A percentile compares a stretch with the other conserved stretches of the same genome.
These are phyloP conservation scores for Cyberlindnera samutprakarnensis DNA, from an alignment of 805 yeast genomes.

Conservation along the genomic window DNA sequence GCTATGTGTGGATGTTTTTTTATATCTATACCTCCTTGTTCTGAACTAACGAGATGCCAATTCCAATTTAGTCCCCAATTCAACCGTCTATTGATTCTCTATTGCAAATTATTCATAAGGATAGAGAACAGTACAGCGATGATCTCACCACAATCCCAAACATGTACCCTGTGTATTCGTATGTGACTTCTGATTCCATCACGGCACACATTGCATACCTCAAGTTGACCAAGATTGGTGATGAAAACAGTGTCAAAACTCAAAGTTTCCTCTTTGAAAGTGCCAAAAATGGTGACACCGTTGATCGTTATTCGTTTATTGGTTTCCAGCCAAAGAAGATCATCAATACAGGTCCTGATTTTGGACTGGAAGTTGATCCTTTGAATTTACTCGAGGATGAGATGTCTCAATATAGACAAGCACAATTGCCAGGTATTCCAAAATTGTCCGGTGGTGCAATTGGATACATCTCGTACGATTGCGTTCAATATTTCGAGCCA, in stretches of 20 bases:
- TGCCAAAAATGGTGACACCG: conserved; percentile 81
- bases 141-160: conserved; percentile 38
- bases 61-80: conserved; percentile 24
- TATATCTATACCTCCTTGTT: no score
- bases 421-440: conserved; percentile 76
- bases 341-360: conserved; percentile 73
- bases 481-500: conserved; percentile 96
- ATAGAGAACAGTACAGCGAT: conserved; percentile 20
- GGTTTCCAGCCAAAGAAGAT: conserved; percentile 81
- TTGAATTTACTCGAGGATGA: conserved; percentile 67
- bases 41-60: background rate
- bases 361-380: conserved; percentile 62
- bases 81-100: conserved; percentile 49
- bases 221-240: conserved; percentile 59
- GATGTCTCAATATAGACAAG: conserved; percentile 55
- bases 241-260: conserved; percentile 37
- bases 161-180: conserved; percentile 74
- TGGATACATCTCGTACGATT: conserved; percentile 94
- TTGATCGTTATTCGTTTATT: conserved; percentile 86
- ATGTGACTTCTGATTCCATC: conserved; percentile 65
- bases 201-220: conserved; percentile 90
- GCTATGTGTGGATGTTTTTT: no score
- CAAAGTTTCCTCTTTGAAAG: conserved; percentile 84
- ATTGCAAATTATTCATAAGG: conserved; percentile 30
- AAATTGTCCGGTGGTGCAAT: conserved; percentile 91